phyloP scores from a whole-genome alignment of 1,284 basidiomycete species.

The Athelia psychrophila region DNA sequence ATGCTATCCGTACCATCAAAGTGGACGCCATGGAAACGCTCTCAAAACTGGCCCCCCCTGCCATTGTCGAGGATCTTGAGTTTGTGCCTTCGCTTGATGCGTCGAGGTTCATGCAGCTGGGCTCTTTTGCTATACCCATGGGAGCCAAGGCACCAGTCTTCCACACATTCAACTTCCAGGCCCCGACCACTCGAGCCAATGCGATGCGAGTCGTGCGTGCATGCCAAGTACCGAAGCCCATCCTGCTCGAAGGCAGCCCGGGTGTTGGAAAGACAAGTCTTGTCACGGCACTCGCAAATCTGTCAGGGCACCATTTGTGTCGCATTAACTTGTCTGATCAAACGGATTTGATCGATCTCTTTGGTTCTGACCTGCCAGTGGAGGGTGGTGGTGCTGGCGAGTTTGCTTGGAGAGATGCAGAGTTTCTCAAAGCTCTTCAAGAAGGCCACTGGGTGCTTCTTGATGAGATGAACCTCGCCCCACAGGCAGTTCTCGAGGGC shows the following conservation, averaged over 20 bases:
- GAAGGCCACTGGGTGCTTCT: constrained; percentile 95
- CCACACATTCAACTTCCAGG: constrained; percentile 79
- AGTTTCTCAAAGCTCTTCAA: constrained; percentile 92
- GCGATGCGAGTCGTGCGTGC: constrained; percentile 89
- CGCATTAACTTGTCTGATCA: constrained; percentile 99
- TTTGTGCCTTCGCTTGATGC: constrained; percentile 33
- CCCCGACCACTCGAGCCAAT: constrained; percentile 89
- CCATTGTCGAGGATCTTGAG: constrained; percentile 15
- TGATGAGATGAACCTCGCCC: constrained; percentile 98
- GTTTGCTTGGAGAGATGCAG: constrained; percentile 97
- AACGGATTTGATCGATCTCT: constrained; percentile 95
- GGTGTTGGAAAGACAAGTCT: constrained; percentile 99
- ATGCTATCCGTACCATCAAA: constrained; percentile 47
- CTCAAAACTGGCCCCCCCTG: constrained; percentile 46
- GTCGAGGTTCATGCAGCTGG: constrained; percentile 54
- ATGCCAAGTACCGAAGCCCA: constrained; percentile 88
- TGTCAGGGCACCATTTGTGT: constrained; percentile 78
- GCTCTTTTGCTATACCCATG: constrained; percentile 71
- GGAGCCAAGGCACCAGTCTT: constrained; percentile 42
- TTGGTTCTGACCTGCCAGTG: constrained; percentile 95
- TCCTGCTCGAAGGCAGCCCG: constrained; percentile 95
- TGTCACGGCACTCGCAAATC: constrained; percentile 82
- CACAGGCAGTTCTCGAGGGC: constrained; percentile 95
- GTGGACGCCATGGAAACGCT: constrained; percentile 46
- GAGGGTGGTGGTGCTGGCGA: constrained; percentile 91